Evolutionary conservation across 768 basidiomycete species (phyloP).

Genomic region (Pulveroboletus sp.): DNA sequence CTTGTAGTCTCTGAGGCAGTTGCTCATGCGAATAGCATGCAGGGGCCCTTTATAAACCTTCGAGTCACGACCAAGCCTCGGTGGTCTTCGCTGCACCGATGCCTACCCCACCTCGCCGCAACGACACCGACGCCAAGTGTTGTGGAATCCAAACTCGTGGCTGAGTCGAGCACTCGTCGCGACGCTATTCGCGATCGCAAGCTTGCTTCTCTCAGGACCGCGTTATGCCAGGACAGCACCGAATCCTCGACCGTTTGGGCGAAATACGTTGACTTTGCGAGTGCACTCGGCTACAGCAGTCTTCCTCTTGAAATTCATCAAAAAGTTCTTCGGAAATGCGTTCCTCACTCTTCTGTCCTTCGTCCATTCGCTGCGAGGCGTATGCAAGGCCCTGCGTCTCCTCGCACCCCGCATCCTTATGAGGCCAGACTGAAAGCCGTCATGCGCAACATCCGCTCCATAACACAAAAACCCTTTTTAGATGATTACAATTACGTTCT

Average conservation of each 20-base stretch:
- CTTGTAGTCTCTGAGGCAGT: background rate
- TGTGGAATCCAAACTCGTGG: conserved; percentile 1
- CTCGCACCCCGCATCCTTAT: conserved; percentile 46
- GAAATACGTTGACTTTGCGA: conserved; percentile 55
- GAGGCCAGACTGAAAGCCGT: conserved; percentile 65
- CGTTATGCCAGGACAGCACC: conserved; percentile 27
- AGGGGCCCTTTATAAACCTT: conserved; percentile 20
- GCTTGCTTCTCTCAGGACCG: conserved; percentile 23
- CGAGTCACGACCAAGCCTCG: conserved; percentile 9
- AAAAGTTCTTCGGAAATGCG: conserved; percentile 62
- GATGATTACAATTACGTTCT: conserved; percentile 76
- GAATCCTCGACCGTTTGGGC: conserved; percentile 58
- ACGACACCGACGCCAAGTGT: background rate
- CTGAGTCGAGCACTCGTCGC: conserved; percentile 4
- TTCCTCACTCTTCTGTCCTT: conserved; percentile 42
- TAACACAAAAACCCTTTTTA: conserved; percentile 38
- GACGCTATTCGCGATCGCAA: conserved; percentile 22
- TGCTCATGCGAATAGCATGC: conserved; percentile 20
- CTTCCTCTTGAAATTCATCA: conserved; percentile 67
- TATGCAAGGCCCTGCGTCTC: conserved; percentile 35
- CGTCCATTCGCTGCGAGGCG: conserved; percentile 42
- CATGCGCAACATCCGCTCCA: conserved; percentile 62
- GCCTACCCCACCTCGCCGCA: conserved; percentile 10
- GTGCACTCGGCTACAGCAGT: conserved; percentile 40
- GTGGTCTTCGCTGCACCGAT: conserved; percentile 4